Evolutionary conservation across 1,284 basidiomycete genomes (phyloP).

Genomic region (Coniferiporia sulphurascens): DNA sequence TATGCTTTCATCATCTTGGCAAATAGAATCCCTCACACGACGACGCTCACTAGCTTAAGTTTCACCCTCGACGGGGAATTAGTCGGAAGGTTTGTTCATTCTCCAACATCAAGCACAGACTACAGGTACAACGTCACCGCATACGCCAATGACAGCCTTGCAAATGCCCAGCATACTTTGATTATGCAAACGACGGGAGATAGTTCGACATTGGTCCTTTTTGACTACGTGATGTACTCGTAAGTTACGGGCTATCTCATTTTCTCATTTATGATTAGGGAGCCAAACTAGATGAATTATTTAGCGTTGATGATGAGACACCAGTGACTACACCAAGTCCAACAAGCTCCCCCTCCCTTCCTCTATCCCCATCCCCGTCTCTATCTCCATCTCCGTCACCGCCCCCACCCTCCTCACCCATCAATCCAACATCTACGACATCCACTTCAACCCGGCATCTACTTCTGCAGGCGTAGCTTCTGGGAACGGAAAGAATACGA

Average conservation of each 20-base stretch:
- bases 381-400: no score
- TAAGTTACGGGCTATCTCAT: not conserved
- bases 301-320: not conserved
- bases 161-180: no score
- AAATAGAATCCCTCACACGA: not conserved
- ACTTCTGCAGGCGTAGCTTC: no score
- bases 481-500: no score
- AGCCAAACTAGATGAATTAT: no score
- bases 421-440: no score
- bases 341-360: not conserved
- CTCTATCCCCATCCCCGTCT: not conserved
- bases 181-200: not conserved
- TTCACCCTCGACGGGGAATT: slow-evolving; percentile 11
- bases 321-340: not conserved
- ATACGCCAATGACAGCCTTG: no score
- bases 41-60: not conserved
- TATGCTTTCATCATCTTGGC: slow-evolving; percentile 15
- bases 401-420: no score
- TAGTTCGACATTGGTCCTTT: not conserved
- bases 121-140: no score
- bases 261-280: not conserved
- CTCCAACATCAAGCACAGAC: slow-evolving; percentile 1
- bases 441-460: no score
- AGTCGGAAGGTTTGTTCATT: slow-evolving; percentile 11
- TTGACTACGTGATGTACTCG: slow-evolving; percentile 14